Evolutionary conservation across 148 eudicot species (phyloP), one percentile per base, ranked within the genome.

Genomic region (Persicaria maculosa): DNA sequence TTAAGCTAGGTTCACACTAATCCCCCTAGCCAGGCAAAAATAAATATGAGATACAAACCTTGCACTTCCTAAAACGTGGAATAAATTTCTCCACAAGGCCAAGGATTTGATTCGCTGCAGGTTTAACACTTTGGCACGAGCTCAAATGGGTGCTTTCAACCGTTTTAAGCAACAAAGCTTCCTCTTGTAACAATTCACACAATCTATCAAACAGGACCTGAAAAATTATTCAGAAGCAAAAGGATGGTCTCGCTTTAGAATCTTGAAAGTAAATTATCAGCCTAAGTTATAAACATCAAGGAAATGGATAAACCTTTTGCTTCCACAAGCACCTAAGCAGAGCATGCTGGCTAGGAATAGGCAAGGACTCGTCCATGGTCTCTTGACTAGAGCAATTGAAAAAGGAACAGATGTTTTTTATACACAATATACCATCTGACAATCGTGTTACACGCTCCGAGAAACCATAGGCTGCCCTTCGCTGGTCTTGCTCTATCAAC

Each of bases 121-220:
- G 78, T 79, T 84, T 85, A 12, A 88, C 85, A 81, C 74, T 81
- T 73, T 77, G 79, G 81, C 99, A 96, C 79, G 76, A 64, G 73
- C 69, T 58, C 76, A 86, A 73, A 83, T 96, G 99, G 75, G 80
- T 71, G 53, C 72, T 77, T 84, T 80, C 80, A 73, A 90, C 82
- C 47, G 85, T 84, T 78, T 80, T 81, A 15, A 96, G 85, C 82
- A 96, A 81, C 88, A 96, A 79, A 54, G 76, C 70, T 80, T 86
- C 95, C 57, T 90, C 97, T 72, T 81, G 79, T 75, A 86, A 78
- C 81, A 88, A 62, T 45, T 85, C 77, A 77, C 86, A 84, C 75
- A 92, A 79, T 68, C 80, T 75, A 85, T 91, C 99, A 81, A 92
- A 76, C 64, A 93, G 81, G 89, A 86, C 97, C 99, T 96, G 91